phyloP scores from a whole-genome alignment of 768 basidiomycete genomes.

The Chalciporus pseudorubinellus region DNA sequence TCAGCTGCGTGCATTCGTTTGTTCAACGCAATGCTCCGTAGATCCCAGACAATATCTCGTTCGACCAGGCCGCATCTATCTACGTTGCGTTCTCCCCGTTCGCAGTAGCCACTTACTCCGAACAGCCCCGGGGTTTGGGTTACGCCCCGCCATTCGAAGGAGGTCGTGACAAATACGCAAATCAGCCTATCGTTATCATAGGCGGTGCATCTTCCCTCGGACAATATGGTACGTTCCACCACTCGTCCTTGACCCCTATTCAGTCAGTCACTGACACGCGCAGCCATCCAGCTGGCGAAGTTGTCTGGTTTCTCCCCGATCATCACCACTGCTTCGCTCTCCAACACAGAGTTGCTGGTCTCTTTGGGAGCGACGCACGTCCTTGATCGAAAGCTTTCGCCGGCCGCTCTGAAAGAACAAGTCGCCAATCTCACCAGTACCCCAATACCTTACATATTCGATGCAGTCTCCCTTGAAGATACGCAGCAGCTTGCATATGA shows the following conservation, averaged over 20 bases:
- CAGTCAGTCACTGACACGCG: too few relatives aligned
- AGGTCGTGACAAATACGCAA: constrained; percentile 30
- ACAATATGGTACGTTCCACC: constrained; percentile 29
- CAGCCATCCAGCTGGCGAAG: constrained; percentile 34
- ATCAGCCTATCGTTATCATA: constrained; percentile 33
- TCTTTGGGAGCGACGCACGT: constrained; percentile 38
- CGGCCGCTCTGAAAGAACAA: neutral
- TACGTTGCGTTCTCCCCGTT: constrained; percentile 34
- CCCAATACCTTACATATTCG: constrained; percentile 19
- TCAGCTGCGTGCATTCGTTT: too few relatives aligned
- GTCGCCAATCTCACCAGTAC: constrained; percentile 4
- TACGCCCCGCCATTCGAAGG: constrained; percentile 30
- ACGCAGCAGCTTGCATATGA: constrained; percentile 34
- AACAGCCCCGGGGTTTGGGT: constrained; percentile 25
- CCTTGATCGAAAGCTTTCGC: constrained; percentile 30
- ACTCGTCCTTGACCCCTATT: too few relatives aligned
- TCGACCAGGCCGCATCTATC: constrained; percentile 38
- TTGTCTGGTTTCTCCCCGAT: constrained; percentile 36
- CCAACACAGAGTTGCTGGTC: constrained; percentile 29
- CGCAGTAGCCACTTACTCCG: constrained; percentile 31
- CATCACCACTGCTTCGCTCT: constrained; percentile 37
- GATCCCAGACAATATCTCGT: constrained; percentile 34
- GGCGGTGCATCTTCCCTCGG: constrained; percentile 40
- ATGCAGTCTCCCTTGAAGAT: constrained; percentile 31
- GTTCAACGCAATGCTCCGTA: constrained; percentile 1